These are phyloP conservation scores for Pyricularia pennisetigena DNA, from an alignment of 2,329 filamentous ascomycete genomes.

Conservation along the genomic window DNA sequence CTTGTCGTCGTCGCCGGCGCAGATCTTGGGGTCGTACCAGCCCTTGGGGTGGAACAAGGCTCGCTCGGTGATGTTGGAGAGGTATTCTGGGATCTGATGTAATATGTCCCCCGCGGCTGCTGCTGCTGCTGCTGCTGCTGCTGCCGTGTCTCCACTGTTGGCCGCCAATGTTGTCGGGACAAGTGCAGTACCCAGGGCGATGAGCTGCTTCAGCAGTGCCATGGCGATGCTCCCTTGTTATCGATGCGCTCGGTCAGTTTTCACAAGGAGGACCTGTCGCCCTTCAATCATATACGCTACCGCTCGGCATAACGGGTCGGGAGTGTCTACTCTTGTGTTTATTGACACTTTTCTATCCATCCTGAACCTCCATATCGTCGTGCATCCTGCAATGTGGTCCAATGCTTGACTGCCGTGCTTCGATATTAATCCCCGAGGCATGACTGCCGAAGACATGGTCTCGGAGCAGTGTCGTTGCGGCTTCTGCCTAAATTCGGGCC, in stretches of 20 bases:
- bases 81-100: neutral
- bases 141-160: neutral
- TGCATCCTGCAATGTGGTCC: neutral
- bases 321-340: too few relatives aligned
- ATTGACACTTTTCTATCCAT: neutral
- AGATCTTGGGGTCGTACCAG: conserved; percentile 17
- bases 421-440: neutral
- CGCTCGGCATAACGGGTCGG: neutral
- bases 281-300: neutral
- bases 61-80: conserved; percentile 1
- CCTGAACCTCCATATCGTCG: too few relatives aligned
- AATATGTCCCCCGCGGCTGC: neutral
- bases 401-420: neutral
- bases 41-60: conserved; percentile 7
- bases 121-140: neutral
- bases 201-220: neutral
- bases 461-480: neutral
- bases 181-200: neutral
- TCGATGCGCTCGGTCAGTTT: neutral
- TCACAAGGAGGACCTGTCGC: neutral
- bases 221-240: neutral
- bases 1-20: conserved; percentile 6
- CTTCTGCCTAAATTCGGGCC: neutral
- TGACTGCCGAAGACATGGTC: neutral
- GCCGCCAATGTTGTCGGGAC: neutral